Evolutionary conservation across 345 rosid species (phyloP).

Genomic region (Populus alba): DNA sequence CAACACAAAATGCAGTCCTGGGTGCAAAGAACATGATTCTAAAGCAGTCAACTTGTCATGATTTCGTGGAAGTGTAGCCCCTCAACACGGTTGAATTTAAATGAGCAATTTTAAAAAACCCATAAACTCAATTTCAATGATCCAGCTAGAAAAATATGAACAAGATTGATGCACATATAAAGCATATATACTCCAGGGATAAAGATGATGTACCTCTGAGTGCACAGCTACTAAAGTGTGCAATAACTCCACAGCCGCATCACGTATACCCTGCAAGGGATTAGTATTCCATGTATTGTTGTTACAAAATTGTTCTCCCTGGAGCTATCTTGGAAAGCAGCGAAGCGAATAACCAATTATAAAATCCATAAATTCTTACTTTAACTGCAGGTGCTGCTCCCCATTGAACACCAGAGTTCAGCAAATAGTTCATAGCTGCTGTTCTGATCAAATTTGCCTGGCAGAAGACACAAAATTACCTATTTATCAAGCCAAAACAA

Average conservation of each 20-base stretch:
- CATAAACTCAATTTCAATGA: neutral
- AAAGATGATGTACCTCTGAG: conserved; percentile 60
- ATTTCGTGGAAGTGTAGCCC: neutral
- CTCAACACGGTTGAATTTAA: neutral
- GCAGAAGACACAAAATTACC: conserved; percentile 8
- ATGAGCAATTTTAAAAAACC: neutral
- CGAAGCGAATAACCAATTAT: neutral
- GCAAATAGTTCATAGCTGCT: conserved; percentile 72
- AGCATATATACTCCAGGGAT: neutral
- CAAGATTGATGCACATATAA: neutral
- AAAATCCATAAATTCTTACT: conserved; percentile 42
- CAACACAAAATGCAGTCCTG: neutral
- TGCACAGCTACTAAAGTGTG: conserved; percentile 93
- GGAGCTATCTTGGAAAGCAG: neutral
- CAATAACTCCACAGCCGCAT: conserved; percentile 89
- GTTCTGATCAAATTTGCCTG: conserved; percentile 92
- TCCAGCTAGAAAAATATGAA: neutral
- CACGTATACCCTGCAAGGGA: conserved; percentile 76
- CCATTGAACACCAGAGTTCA: conserved; percentile 92
- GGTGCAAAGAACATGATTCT: neutral
- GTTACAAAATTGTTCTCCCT: neutral
- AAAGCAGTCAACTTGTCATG: neutral
- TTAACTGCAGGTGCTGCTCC: conserved; percentile 90
- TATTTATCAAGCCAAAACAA: neutral
- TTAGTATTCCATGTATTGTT: conserved; percentile 10